Conservation (phyloP, 129 eudicot genomes). For the Apium graveolens region DNA sequence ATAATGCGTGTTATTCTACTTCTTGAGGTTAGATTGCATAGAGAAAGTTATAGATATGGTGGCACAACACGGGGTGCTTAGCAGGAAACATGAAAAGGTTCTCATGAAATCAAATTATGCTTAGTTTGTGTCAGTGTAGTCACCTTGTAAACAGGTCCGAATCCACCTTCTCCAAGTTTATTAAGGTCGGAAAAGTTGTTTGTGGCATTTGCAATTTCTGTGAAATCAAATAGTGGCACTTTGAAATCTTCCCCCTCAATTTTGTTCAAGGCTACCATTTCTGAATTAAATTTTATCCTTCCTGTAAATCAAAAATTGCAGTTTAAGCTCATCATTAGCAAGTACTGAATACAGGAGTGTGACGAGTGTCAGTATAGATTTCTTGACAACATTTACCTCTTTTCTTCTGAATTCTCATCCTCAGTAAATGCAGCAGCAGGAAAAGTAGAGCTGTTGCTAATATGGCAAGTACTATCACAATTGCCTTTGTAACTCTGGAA, state of each 20-base stretch:
- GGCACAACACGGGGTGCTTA: not conserved
- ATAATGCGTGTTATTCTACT: not conserved
- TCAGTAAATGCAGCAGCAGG: not conserved
- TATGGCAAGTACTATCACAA: not conserved
- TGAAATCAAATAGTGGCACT: conserved; percentile 1
- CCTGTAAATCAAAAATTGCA: not conserved
- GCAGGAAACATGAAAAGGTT: not conserved
- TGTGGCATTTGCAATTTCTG: conserved; percentile 8
- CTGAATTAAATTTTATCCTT: not conserved
- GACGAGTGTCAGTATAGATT: not conserved
- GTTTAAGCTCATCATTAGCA: not conserved
- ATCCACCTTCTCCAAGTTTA: conserved; percentile 1
- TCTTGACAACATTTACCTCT: not conserved
- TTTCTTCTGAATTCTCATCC: conserved; percentile 1
- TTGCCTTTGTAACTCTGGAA: not conserved
- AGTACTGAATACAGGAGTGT: not conserved
- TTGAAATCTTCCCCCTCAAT: conserved; percentile 4
- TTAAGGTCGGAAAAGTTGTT: not conserved
- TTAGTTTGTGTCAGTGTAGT: not conserved
- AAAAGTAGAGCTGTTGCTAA: not conserved
- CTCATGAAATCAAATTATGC: not conserved
- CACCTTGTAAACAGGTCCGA: conserved; percentile 8
- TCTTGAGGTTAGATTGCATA: not conserved
- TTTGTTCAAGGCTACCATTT: conserved; percentile 7
- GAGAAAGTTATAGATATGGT: not conserved